A percentile compares a stretch with the other conserved stretches of the same genome.
phyloP scores from a whole-genome alignment of 2,329 filamentous ascomycete species.

The Trichoderma pleuroti region DNA sequence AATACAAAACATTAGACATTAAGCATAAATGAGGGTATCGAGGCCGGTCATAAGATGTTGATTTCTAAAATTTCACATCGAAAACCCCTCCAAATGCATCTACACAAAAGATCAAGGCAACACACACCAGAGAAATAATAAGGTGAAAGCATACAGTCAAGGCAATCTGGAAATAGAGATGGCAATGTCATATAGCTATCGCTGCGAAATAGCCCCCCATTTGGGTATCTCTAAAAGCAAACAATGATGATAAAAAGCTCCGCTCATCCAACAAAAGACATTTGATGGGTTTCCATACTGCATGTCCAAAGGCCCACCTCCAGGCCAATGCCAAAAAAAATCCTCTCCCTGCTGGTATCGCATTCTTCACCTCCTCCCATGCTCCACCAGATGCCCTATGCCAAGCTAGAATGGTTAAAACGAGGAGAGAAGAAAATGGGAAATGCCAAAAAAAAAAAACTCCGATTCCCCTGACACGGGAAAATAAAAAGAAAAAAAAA shows the following conservation, averaged over 20 bases:
- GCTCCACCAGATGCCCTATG: neutral
- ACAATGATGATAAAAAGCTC: neutral
- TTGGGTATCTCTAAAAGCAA: slow-evolving; percentile 11
- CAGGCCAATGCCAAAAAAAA: neutral
- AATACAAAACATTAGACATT: neutral
- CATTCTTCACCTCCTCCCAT: neutral
- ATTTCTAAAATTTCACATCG: neutral
- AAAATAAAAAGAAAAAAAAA: neutral
- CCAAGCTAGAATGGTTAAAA: neutral
- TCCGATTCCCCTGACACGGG: neutral
- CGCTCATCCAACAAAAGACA: neutral
- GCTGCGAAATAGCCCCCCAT: neutral
- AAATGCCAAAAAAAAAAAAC: neutral
- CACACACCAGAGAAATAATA: neutral
- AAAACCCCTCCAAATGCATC: neutral
- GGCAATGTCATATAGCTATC: neutral
- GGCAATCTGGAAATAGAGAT: neutral
- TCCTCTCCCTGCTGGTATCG: neutral
- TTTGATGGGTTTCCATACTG: neutral
- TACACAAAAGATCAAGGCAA: neutral
- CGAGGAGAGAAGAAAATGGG: neutral
- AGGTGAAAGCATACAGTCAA: neutral
- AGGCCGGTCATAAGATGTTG: neutral
- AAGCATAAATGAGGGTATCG: neutral
- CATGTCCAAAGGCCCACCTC: neutral